These are phyloP conservation scores for Lasiodiplodia gonubiensis DNA, from an alignment of 2,329 filamentous ascomycete species.

Conservation along the genomic window DNA sequence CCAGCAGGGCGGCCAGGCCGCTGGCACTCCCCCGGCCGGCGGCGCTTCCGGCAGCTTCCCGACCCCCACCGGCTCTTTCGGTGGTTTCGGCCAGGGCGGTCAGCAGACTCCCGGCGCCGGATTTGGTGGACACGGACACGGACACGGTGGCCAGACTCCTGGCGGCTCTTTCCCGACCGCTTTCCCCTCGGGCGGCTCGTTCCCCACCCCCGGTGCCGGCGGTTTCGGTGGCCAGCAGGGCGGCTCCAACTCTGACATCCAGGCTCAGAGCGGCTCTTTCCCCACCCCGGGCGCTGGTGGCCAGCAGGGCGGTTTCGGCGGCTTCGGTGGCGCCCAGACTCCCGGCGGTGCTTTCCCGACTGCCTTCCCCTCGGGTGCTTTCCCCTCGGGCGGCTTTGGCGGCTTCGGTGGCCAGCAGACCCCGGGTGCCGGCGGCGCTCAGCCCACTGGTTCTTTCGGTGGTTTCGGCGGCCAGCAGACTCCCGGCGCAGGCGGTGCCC, in stretches of 20 bases:
- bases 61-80: conserved; percentile 1
- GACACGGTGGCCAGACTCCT: conserved; percentile 1
- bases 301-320: not conserved
- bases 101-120: not conserved
- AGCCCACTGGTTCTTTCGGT: not conserved
- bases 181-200: conserved; percentile 2
- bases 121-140: not conserved
- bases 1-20: conserved; percentile 1
- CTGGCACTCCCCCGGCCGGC: conserved; percentile 7
- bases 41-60: not conserved
- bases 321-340: conserved; percentile 13
- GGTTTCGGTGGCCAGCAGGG: not conserved
- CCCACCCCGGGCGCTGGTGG: not conserved
- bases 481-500: not conserved
- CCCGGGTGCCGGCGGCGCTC: not conserved
- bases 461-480: not conserved
- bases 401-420: conserved; percentile 6
- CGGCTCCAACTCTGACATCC: not conserved
- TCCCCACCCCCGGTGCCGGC: conserved; percentile 1
- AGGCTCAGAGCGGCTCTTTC: not conserved
- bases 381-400: not conserved
- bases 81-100: not conserved
- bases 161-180: conserved; percentile 11
- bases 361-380: not conserved
- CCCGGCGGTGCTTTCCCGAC: conserved; percentile 10